Evolutionary conservation across 2,329 filamentous ascomycete genomes (phyloP).

Genomic region (Rutstroemia sp.): DNA sequence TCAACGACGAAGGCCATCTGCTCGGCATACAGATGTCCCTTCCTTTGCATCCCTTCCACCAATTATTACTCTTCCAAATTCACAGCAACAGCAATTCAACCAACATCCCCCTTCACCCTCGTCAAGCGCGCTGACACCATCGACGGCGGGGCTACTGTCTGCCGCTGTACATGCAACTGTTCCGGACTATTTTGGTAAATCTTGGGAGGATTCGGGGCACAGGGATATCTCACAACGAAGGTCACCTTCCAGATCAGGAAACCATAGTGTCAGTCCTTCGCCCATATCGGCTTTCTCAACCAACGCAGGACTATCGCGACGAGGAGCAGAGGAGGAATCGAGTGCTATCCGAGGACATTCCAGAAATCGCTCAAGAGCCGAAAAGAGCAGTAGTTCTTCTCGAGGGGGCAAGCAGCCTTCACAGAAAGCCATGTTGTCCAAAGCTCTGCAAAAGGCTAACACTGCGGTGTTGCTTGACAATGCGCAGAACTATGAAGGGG

Average conservation of each 20-base stretch:
- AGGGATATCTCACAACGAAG: constrained; percentile 21
- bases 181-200: constrained; percentile 27
- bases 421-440: constrained; percentile 95
- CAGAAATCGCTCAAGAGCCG: constrained; percentile 38
- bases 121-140: constrained; percentile 23
- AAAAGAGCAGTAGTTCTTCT: constrained; percentile 38
- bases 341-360: constrained; percentile 31
- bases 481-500: constrained; percentile 87
- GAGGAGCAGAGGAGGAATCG: constrained; percentile 12
- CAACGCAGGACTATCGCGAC: constrained; percentile 3
- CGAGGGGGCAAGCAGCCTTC: constrained; percentile 45
- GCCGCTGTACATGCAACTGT: constrained; percentile 25
- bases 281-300: constrained; percentile 13
- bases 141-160: constrained; percentile 29
- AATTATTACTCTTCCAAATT: constrained; percentile 26
- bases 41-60: constrained; percentile 21
- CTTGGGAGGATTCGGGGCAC: constrained; percentile 24
- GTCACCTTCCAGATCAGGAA: constrained; percentile 17
- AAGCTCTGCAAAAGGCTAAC: constrained; percentile 89
- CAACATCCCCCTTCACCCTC: constrained; percentile 21
- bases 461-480: constrained; percentile 94
- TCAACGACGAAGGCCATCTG: constrained; percentile 14
- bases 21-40: constrained; percentile 13
- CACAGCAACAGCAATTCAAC: constrained; percentile 18
- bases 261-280: constrained; percentile 16